Evolutionary conservation across 2,329 filamentous ascomycete species (phyloP), one percentile per base, ranked within the genome.

Genomic region (Sporothrix inflata): DNA sequence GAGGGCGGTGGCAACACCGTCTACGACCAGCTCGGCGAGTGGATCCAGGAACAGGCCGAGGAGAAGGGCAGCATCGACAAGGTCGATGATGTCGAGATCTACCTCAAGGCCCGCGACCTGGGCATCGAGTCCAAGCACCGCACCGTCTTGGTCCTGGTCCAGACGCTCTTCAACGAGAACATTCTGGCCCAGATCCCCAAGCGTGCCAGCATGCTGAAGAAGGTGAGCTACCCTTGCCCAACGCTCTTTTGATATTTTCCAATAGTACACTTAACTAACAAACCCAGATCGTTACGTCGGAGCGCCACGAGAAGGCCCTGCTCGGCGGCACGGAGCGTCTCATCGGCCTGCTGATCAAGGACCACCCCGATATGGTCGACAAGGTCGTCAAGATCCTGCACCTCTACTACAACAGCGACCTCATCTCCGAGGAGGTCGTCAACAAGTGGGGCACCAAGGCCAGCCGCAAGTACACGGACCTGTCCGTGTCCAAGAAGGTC

Each of bases 391-490:
- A 93, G 82, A 92, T 99, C 78, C 87, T 99, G 75, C 89, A 97
- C 82, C 88, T 92, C 78, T 92, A 95, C 84, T 99, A 98, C 83
- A 89, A 98, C 83, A 87, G 94, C 78, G 96, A 99, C 77, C 87
- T 99, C 71, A 85, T 97, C 78, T 90, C 88, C 69, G 96, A 99
- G 85, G 94, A 97, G 75, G 89, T 94, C 19, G 89, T 97, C 80
- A 92, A 91, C 83, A 91, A 91, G 77, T 99, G 96, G 95, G 95
- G 94, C 76, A 88, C 89, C 80, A 97, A 96, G 87, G 94, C 95
- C 73, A 97, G 94, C 89, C 98, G 97, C 91, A 98, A 98, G 86
- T 98, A 98, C 81, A 93, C 97, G 77, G 95, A 98, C 81, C 83
- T 97, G 74, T 81, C 91, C 73, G 94, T 90, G 74, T 97, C 94